phyloP scores from a whole-genome alignment of 1,284 basidiomycete species.

The Irpex sp. region DNA sequence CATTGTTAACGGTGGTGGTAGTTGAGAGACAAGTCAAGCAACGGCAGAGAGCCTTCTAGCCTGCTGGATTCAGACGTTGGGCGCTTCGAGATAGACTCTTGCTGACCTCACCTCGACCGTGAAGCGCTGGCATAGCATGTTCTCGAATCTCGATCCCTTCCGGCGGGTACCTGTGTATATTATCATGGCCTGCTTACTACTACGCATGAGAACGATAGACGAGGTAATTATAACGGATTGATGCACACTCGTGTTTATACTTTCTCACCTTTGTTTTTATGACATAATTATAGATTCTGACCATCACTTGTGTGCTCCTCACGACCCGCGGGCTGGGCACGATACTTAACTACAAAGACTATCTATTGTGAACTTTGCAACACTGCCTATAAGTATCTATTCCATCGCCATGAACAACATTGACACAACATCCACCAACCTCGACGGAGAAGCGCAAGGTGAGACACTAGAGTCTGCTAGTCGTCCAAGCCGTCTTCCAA shows the following conservation, averaged over 20 bases:
- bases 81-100: neutral
- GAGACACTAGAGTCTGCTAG: too few species aligned
- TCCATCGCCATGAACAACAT: too few species aligned
- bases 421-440: too few species aligned
- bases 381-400: neutral
- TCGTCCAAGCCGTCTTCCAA: neutral
- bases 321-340: neutral
- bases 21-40: conserved; percentile 4
- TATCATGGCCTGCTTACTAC: too few species aligned
- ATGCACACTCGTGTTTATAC: too few species aligned
- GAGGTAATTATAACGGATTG: neutral
- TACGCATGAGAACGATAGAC: conserved; percentile 3
- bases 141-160: too few species aligned
- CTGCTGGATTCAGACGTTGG: neutral
- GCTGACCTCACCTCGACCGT: too few species aligned
- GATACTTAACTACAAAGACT: neutral
- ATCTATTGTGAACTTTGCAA: conserved; percentile 3
- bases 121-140: neutral
- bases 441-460: neutral
- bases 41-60: neutral
- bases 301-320: neutral
- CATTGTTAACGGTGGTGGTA: conserved; percentile 36
- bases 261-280: too few species aligned
- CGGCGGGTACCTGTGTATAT: too few species aligned
- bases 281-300: neutral